phyloP scores from a whole-genome alignment of 305 asterid genomes.

The Fraxinus greggii region DNA sequence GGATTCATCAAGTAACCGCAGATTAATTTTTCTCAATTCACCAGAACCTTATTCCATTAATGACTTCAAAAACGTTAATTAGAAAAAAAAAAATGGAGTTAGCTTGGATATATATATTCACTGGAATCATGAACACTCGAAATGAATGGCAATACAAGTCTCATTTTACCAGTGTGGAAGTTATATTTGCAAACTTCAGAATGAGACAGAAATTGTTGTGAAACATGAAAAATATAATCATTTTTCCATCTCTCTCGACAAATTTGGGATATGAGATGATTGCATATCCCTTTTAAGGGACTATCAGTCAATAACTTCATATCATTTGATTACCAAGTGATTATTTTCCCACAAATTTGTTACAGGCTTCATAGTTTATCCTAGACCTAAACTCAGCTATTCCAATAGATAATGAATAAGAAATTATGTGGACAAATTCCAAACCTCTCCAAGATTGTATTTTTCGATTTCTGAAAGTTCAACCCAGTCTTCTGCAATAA shows the following conservation, averaged over 20 bases:
- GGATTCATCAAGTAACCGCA: slow-evolving; percentile 16
- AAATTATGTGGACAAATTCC: slow-evolving; percentile 22
- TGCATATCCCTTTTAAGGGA: background rate
- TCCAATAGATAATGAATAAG: slow-evolving; percentile 9
- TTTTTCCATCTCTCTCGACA: slow-evolving; percentile 2
- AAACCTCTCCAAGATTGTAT: slow-evolving; percentile 72
- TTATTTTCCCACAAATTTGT: background rate
- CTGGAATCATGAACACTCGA: background rate
- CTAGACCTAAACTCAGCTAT: slow-evolving; percentile 9
- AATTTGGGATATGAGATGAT: background rate
- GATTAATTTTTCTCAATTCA: slow-evolving; percentile 14
- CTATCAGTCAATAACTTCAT: slow-evolving; percentile 15
- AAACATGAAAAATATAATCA: background rate
- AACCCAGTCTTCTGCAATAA: slow-evolving; percentile 67
- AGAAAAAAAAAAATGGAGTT: slow-evolving; percentile 14
- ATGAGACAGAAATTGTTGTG: slow-evolving; percentile 11
- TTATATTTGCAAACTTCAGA: background rate
- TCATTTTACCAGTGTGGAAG: background rate
- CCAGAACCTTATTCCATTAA: slow-evolving; percentile 5
- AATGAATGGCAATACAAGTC: background rate
- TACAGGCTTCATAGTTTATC: slow-evolving; percentile 11
- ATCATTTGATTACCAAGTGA: slow-evolving; percentile 4
- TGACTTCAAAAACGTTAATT: background rate
- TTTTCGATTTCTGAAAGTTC: slow-evolving; percentile 79
- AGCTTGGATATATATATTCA: background rate